Evolutionary conservation across 768 basidiomycete genomes (phyloP).

Genomic region (Podaxis rugospora): DNA sequence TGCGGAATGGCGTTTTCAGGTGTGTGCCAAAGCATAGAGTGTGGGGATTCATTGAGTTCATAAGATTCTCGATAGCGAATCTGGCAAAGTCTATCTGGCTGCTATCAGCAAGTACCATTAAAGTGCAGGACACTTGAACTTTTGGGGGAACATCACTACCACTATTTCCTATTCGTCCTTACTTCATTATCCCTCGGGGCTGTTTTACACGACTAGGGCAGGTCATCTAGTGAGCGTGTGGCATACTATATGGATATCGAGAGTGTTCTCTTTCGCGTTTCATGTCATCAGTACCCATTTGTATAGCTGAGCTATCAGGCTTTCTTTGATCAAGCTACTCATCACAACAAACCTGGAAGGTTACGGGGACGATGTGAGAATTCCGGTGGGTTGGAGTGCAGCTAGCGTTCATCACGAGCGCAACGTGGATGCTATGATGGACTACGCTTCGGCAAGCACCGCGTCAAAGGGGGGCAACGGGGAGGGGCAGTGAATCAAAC

Average conservation of each 20-base stretch:
- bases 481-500: too few species aligned
- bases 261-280: neutral
- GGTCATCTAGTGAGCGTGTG: neutral
- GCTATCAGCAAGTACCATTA: conserved; percentile 36
- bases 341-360: neutral
- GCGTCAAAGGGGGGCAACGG: too few species aligned
- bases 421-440: too few species aligned
- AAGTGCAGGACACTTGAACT: neutral
- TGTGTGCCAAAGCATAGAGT: conserved; percentile 9
- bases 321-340: neutral
- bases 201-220: neutral
- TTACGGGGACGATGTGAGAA: neutral
- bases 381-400: neutral
- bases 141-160: neutral
- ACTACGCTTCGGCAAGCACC: too few species aligned
- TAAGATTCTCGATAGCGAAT: conserved; percentile 23
- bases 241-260: neutral
- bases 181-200: neutral
- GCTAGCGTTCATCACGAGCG: too few species aligned
- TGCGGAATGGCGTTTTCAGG: conserved; percentile 32
- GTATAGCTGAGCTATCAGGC: neutral
- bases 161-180: neutral
- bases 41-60: neutral
- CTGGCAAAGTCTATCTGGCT: conserved; percentile 36
- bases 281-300: neutral